Base-by-base conservation (phyloP, 2,329 filamentous ascomycete species). In the Sclerotinia subarctica region DNA sequence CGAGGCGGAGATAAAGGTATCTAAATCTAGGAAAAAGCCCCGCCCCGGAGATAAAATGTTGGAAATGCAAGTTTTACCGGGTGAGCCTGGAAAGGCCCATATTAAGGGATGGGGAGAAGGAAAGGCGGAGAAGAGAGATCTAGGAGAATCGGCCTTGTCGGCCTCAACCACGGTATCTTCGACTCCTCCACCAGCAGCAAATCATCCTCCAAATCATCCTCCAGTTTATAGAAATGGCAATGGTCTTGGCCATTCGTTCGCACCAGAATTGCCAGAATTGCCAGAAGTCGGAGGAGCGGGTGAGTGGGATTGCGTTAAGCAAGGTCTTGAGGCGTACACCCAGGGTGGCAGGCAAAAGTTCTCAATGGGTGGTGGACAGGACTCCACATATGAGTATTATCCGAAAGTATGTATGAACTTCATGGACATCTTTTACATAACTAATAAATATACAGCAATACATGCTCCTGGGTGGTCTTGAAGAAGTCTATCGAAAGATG, bases 301-400 rank as follows among this genome's bases (percentile, higher is more conserved):
- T n/a, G 71, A 73, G 1, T 73, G 74, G 68, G 81, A 85, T 1
- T 91, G 89, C 75, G 79, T 83, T 24, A 81, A 84, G 1, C 87
- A 91, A 72, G 87, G 86, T 5, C 81, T 93, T 17, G 82, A 80
- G 0, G 78, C 80, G 19, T 80, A 67, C 80, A 81, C 2, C 73
- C 75, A 52, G 82, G 88, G 69, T 75, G 79, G 54, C 17, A 26
- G 8, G n/a, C 38, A 68, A 87, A 84, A 74, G 82, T 78, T 74
- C 57, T 75, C 86, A 67, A 85, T 90, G 83, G 88, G 88, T 67
- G 88, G 87, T 56, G 84, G 83, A 67, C 86, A 90, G 74, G 88
- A 91, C 74, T 90, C 88, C n/a, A 84, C 88, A 0, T 91, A 91
- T 72, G 88, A 91, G 70, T 91, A 91, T 74, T 88, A 90, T 72